Conservation (phyloP, 2,329 filamentous ascomycete species). For the Corniculantispora saksenae region DNA sequence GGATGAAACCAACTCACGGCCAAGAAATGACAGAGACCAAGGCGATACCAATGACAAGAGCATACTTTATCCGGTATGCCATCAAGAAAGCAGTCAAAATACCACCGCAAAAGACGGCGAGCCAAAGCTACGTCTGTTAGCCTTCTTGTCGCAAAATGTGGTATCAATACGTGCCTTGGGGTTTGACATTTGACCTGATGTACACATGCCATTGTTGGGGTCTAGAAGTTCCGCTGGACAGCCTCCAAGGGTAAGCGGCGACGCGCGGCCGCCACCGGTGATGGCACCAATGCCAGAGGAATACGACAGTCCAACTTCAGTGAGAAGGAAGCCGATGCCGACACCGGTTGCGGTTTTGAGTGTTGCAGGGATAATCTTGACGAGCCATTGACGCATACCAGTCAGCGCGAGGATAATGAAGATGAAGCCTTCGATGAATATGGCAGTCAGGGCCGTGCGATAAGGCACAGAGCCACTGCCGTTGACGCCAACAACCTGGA, state of each 20-base stretch:
- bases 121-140: conserved; percentile 65
- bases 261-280: conserved; percentile 64
- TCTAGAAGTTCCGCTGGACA: conserved; percentile 61
- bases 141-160: background rate
- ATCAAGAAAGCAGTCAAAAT: conserved; percentile 79
- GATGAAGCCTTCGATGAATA: conserved; percentile 66
- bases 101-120: conserved; percentile 79
- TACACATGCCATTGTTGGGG: conserved; percentile 49
- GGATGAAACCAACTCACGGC: conserved; percentile 53
- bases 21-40: conserved; percentile 74
- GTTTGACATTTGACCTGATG: conserved; percentile 70
- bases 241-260: conserved; percentile 75
- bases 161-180: conserved; percentile 57
- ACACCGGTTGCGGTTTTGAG: conserved; percentile 67
- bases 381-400: conserved; percentile 73
- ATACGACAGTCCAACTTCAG: conserved; percentile 70
- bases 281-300: conserved; percentile 81
- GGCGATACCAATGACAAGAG: conserved; percentile 72
- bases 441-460: conserved; percentile 60
- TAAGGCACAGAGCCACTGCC: conserved; percentile 60
- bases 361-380: conserved; percentile 63
- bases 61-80: conserved; percentile 74
- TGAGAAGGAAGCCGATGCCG: conserved; percentile 65
- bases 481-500: conserved; percentile 64
- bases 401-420: conserved; percentile 65